These are phyloP conservation scores for Trichoderma polysporum DNA, from an alignment of 2,329 filamentous ascomycete species.

Conservation along the genomic window DNA sequence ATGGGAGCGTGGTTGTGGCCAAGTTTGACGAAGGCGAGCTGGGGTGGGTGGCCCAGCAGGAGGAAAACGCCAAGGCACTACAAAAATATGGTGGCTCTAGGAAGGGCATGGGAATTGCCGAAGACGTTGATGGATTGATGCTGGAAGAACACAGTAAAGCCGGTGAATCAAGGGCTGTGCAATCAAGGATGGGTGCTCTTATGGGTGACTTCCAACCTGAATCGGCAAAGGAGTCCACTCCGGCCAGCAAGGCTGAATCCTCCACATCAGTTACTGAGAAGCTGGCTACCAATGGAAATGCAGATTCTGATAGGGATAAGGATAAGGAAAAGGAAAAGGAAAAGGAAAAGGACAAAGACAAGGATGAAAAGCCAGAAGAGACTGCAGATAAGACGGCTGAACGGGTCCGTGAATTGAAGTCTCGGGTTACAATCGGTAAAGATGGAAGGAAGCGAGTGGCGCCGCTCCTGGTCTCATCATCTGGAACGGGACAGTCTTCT, in stretches of 20 bases:
- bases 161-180: constrained; percentile 82
- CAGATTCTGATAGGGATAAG: constrained; percentile 35
- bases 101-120: constrained; percentile 83
- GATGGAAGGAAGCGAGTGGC: constrained; percentile 96
- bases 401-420: constrained; percentile 67
- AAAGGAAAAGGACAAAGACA: not conserved
- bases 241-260: constrained; percentile 32
- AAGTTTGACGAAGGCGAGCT: constrained; percentile 85
- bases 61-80: constrained; percentile 89
- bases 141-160: constrained; percentile 91
- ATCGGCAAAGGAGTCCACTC: constrained; percentile 51
- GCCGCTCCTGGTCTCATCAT: constrained; percentile 86
- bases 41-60: constrained; percentile 79
- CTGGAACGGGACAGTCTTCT: constrained; percentile 82
- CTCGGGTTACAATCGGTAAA: constrained; percentile 90
- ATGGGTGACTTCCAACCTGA: constrained; percentile 78
- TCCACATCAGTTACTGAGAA: constrained; percentile 32
- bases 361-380: constrained; percentile 42
- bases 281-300: constrained; percentile 39
- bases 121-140: constrained; percentile 84
- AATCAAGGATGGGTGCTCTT: constrained; percentile 95
- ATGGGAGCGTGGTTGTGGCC: constrained; percentile 80
- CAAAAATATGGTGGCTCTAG: constrained; percentile 89
- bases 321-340: constrained; percentile 25
- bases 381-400: constrained; percentile 54